Conservation (phyloP, 2,329 filamentous ascomycete species). For the Talaromyces amestolkiae region DNA sequence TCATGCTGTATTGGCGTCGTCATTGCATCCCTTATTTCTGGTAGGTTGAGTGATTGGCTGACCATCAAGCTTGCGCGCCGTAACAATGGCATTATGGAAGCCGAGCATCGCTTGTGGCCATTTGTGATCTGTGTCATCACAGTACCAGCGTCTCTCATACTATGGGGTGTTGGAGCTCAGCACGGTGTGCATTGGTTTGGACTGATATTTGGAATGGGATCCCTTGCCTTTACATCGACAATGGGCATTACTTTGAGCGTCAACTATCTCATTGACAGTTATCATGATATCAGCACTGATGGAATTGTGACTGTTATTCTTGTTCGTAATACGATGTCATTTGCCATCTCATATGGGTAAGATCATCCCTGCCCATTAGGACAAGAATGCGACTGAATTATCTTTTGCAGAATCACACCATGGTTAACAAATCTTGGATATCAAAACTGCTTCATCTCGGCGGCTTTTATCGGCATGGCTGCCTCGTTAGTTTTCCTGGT, state of each 20-base stretch:
- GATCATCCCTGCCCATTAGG: constrained; percentile 6
- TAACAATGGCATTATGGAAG: constrained; percentile 43
- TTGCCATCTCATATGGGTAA: constrained; percentile 46
- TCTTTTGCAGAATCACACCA: constrained; percentile 42
- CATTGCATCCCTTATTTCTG: constrained; percentile 39
- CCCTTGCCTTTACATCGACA: constrained; percentile 41
- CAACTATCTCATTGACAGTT: constrained; percentile 44
- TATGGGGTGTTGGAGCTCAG: constrained; percentile 45
- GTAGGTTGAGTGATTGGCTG: constrained; percentile 41
- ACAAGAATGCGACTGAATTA: not conserved
- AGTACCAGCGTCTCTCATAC: constrained; percentile 34
- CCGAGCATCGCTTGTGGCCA: constrained; percentile 44
- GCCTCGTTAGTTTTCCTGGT: constrained; percentile 39
- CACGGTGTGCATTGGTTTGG: constrained; percentile 35
- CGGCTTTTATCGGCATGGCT: constrained; percentile 38
- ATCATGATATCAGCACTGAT: constrained; percentile 41
- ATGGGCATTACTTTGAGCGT: constrained; percentile 39
- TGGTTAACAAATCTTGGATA: constrained; percentile 46
- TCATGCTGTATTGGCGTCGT: constrained; percentile 36
- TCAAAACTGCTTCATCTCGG: constrained; percentile 47
- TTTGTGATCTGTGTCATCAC: constrained; percentile 36
- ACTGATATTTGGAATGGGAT: constrained; percentile 43
- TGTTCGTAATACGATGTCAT: constrained; percentile 50
- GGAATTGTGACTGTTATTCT: constrained; percentile 46
- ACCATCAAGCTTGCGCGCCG: constrained; percentile 29